phyloP scores from a whole-genome alignment of 352 stramenopile species.

The Hyaloperonospora arabidopsidis region DNA sequence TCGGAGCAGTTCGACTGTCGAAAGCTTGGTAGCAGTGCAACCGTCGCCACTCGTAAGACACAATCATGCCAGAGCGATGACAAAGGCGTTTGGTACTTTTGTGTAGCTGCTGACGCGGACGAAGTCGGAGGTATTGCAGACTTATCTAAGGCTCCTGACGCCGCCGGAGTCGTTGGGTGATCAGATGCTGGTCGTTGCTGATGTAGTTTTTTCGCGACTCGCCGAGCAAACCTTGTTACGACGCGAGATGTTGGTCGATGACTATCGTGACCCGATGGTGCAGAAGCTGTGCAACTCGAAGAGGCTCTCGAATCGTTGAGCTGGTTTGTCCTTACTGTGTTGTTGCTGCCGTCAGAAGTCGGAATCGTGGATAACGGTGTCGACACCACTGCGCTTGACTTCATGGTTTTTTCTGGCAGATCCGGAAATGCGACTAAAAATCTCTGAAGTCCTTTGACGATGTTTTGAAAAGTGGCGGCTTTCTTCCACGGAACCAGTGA shows the following conservation, averaged over 20 bases:
- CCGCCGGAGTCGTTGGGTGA: neutral
- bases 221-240: slow-evolving; percentile 14
- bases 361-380: neutral
- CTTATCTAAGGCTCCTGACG: neutral
- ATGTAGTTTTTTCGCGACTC: slow-evolving; percentile 9
- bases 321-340: neutral
- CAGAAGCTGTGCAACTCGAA: neutral
- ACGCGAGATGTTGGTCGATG: slow-evolving; percentile 8
- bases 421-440: slow-evolving; percentile 60
- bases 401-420: slow-evolving; percentile 17
- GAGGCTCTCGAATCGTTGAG: slow-evolving; percentile 6
- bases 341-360: slow-evolving; percentile 5
- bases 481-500: slow-evolving; percentile 29
- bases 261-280: slow-evolving; percentile 2
- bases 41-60: slow-evolving; percentile 39
- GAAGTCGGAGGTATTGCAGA: neutral
- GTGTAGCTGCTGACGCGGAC: neutral
- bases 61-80: slow-evolving; percentile 34
- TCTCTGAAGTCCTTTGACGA: slow-evolving; percentile 71
- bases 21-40: slow-evolving; percentile 49
- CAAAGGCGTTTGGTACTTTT: slow-evolving; percentile 13
- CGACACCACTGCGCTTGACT: neutral
- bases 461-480: slow-evolving; percentile 54
- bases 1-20: slow-evolving; percentile 65
- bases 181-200: slow-evolving; percentile 9